Evolutionary conservation across 1,284 basidiomycete species (phyloP).

Genomic region (Naganishia liquefaciens): DNA sequence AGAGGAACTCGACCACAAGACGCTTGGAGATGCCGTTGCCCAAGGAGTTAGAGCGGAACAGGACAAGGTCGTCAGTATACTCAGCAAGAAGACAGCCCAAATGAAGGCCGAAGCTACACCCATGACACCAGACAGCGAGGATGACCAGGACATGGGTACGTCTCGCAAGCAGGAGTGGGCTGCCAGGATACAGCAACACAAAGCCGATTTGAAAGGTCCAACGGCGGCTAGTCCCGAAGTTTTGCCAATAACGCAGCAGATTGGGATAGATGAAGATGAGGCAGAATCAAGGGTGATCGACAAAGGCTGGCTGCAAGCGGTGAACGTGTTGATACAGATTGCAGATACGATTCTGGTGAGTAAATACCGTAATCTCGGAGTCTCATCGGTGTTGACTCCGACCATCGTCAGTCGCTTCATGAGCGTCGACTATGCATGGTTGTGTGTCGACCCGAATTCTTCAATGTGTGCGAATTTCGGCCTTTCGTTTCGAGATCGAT

Average conservation of each 20-base stretch:
- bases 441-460: slow-evolving; percentile 29
- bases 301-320: slow-evolving; percentile 25
- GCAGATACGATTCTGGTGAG: slow-evolving; percentile 39
- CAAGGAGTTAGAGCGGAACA: not conserved
- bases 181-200: slow-evolving; percentile 12
- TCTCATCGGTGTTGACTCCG: not conserved
- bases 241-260: not conserved
- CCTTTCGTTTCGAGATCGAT: slow-evolving; percentile 23
- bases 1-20: slow-evolving; percentile 1
- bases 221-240: not conserved
- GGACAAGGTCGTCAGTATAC: not conserved
- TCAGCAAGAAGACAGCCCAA: slow-evolving; percentile 8
- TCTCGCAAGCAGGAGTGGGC: slow-evolving; percentile 20
- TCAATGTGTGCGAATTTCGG: slow-evolving; percentile 11
- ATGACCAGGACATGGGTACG: slow-evolving; percentile 1
- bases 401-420: slow-evolving; percentile 12
- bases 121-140: not conserved
- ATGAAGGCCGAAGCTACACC: not conserved
- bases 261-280: slow-evolving; percentile 23
- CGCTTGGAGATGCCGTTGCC: not conserved
- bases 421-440: slow-evolving; percentile 28
- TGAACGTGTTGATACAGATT: slow-evolving; percentile 38
- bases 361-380: not conserved
- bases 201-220: not conserved
- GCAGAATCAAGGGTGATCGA: slow-evolving; percentile 20